phyloP scores from a whole-genome alignment of 768 basidiomycete species.

The Leucogyrophana mollusca region DNA sequence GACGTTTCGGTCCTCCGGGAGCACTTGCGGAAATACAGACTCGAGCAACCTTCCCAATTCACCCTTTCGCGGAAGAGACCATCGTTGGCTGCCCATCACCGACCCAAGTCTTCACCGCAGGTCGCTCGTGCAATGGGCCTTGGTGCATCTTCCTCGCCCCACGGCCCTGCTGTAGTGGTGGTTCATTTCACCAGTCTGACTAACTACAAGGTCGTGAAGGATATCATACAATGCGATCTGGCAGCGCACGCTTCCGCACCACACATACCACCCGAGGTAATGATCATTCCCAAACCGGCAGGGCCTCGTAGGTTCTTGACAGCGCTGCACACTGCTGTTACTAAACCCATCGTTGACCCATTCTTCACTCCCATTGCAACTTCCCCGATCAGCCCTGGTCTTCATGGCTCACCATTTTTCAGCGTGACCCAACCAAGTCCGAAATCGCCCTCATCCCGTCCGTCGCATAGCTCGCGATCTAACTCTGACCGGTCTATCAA shows the following conservation, averaged over 20 bases:
- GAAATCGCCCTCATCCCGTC: conserved; percentile 44
- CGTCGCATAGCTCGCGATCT: conserved; percentile 46
- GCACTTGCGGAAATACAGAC: conserved; percentile 65
- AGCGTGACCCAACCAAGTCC: conserved; percentile 30
- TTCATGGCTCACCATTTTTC: conserved; percentile 48
- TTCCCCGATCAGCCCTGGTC: conserved; percentile 77
- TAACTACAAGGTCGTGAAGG: conserved; percentile 87
- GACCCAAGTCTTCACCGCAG: conserved; percentile 80
- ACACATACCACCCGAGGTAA: conserved; percentile 75
- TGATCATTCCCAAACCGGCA: conserved; percentile 96
- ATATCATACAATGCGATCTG: conserved; percentile 65
- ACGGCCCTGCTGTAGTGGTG: conserved; percentile 41
- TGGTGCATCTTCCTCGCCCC: conserved; percentile 25
- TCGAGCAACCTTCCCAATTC: conserved; percentile 44
- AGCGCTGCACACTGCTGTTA: conserved; percentile 86
- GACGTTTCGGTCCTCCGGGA: conserved; percentile 79
- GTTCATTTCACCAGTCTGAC: conserved; percentile 90
- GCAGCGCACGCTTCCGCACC: conserved; percentile 46
- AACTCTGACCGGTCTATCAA: conserved; percentile 62
- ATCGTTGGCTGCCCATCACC: conserved; percentile 61
- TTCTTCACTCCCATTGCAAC: conserved; percentile 95
- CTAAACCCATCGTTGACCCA: conserved; percentile 84
- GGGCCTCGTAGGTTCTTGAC: conserved; percentile 93
- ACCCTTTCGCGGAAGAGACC: conserved; percentile 61
- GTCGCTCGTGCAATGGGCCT: conserved; percentile 57